Percentiles rank a stretch among this genome's conserved stretches.
Conservation (phyloP, 208 protist species). For the Leishmania turanica region DNA sequence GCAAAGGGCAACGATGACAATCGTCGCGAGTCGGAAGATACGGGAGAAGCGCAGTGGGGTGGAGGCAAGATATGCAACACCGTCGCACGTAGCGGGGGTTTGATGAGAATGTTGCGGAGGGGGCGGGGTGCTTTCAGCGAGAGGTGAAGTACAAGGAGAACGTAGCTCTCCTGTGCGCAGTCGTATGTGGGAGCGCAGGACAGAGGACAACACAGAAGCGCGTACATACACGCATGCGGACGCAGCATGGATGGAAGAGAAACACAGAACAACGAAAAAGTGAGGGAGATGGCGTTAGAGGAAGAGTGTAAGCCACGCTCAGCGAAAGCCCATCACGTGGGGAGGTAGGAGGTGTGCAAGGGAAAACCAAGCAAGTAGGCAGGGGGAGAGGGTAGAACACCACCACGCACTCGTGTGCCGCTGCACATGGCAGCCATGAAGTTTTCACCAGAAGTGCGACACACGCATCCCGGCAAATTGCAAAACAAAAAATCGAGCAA, state of each 20-base stretch:
- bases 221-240: neutral
- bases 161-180: neutral
- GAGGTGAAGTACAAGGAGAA: constrained; percentile 5
- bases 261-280: neutral
- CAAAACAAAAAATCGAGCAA: neutral
- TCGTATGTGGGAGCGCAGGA: neutral
- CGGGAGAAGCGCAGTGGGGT: neutral
- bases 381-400: neutral
- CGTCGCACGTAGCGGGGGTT: neutral
- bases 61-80: neutral
- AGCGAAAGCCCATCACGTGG: neutral
- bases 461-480: neutral
- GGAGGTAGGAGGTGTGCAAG: neutral
- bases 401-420: neutral
- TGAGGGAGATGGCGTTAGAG: neutral
- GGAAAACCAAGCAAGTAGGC: neutral
- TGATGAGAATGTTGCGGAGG: neutral
- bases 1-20: neutral
- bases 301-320: neutral
- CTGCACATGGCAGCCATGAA: neutral
- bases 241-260: neutral
- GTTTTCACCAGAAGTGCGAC: neutral
- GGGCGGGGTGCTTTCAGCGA: neutral
- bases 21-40: neutral
- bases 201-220: neutral